Percentiles rank a stretch among this genome's conserved stretches.
Conservation (phyloP, 73 alveolate species). For the Stentor roeselii region DNA sequence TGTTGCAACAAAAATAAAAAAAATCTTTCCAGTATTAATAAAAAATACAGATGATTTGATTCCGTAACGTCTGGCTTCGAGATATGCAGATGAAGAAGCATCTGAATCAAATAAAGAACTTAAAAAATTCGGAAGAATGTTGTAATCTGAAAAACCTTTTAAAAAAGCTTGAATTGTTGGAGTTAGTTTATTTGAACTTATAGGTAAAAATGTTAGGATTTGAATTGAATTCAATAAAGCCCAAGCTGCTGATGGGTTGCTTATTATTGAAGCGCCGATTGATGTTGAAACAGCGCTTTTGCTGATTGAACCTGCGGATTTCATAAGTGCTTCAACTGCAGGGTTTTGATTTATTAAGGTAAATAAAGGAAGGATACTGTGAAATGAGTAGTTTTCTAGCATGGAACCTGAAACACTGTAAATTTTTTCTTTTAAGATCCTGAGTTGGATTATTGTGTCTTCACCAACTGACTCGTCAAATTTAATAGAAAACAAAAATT, state of each 20-base stretch:
- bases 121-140: neutral
- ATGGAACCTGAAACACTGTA: too few relatives aligned
- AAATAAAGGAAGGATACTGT: too few relatives aligned
- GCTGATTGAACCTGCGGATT: too few relatives aligned
- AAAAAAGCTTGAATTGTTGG: neutral
- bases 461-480: too few relatives aligned
- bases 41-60: neutral
- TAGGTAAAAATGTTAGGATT: neutral
- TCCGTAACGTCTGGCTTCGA: neutral
- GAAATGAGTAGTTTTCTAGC: too few relatives aligned
- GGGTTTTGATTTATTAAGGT: too few relatives aligned
- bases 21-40: neutral
- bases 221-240: neutral
- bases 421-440: too few relatives aligned
- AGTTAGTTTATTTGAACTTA: neutral
- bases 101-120: neutral
- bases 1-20: neutral
- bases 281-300: too few relatives aligned
- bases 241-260: neutral
- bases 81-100: neutral
- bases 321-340: too few relatives aligned
- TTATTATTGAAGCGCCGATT: too few relatives aligned
- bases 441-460: too few relatives aligned
- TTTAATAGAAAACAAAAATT: too few relatives aligned
- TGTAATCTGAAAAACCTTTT: neutral